Percentiles rank a stretch among this genome's conserved stretches.
Evolutionary conservation across 768 basidiomycete species (phyloP).

Genomic region (Suillus alpinus): DNA sequence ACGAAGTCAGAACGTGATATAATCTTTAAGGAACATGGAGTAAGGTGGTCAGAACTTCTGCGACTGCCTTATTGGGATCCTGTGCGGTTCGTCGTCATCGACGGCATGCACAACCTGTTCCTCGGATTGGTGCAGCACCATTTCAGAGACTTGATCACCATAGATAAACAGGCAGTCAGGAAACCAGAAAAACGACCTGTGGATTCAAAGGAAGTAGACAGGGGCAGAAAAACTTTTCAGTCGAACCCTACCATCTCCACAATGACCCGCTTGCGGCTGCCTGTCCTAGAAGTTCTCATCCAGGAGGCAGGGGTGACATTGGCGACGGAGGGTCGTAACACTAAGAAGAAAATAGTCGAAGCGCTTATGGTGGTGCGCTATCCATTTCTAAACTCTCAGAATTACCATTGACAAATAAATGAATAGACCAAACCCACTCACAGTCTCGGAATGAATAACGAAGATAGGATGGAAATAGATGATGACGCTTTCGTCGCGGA

Average conservation of each 20-base stretch:
- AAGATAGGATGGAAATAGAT: not conserved
- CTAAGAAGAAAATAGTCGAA: not conserved
- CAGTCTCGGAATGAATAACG: not conserved
- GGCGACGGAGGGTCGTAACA: not conserved
- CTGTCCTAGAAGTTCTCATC: not conserved
- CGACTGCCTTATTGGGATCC: no score
- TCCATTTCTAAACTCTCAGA: not conserved
- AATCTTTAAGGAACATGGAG: no score
- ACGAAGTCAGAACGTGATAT: no score
- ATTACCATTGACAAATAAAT: not conserved
- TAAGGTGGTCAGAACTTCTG: no score
- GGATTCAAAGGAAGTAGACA: not conserved
- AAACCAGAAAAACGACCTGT: not conserved
- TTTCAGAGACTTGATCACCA: no score
- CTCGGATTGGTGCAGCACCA: no score
- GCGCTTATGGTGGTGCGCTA: not conserved
- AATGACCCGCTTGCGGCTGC: not conserved
- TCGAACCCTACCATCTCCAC: not conserved
- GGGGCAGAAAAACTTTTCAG: not conserved
- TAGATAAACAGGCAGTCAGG: conserved; percentile 1
- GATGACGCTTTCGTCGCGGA: not conserved
- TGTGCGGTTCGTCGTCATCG: no score
- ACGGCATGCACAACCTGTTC: no score
- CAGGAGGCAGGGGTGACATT: not conserved
- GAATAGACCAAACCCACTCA: not conserved